Evolutionary conservation across 108 stramenopile species (phyloP).

Genomic region (Pseudonitzschia multistriata): DNA sequence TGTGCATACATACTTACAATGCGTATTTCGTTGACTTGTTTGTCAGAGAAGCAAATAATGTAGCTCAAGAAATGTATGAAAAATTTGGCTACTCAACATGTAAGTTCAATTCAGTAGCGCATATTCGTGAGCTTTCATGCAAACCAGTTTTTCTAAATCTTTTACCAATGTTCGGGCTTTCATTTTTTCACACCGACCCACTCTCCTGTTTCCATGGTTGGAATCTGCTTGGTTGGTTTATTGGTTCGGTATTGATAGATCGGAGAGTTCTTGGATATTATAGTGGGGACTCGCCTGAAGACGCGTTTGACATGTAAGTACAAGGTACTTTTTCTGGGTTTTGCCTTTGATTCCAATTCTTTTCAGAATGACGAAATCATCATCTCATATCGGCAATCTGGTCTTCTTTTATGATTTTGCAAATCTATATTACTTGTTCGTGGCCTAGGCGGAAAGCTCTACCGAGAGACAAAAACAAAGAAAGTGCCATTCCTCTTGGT

Average conservation of each 20-base stretch:
- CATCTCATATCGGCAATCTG: not conserved
- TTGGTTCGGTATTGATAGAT: slow-evolving; percentile 29
- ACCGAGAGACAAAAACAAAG: slow-evolving; percentile 77
- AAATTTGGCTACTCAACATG: slow-evolving; percentile 89
- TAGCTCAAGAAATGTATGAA: slow-evolving; percentile 96
- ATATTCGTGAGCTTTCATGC: too few species aligned
- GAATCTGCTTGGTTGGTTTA: too few species aligned
- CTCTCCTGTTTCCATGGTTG: too few species aligned
- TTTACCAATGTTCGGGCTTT: too few species aligned
- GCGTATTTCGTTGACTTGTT: slow-evolving; percentile 99
- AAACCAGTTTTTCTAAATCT: not conserved
- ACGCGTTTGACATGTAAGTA: slow-evolving; percentile 90
- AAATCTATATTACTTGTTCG: not conserved
- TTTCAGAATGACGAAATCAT: not conserved
- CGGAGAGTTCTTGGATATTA: slow-evolving; percentile 93
- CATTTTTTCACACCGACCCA: not conserved
- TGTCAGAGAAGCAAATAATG: slow-evolving; percentile 89
- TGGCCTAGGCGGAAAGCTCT: slow-evolving; percentile 50
- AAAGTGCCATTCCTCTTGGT: slow-evolving; percentile 85
- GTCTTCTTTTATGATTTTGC: not conserved
- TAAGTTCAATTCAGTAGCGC: slow-evolving; percentile 11
- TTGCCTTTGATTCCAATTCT: not conserved
- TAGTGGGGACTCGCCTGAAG: slow-evolving; percentile 82
- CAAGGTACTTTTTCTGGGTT: not conserved
- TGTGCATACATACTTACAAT: slow-evolving; percentile 72